Conservation (phyloP, 257 asterid species). For the Solanum etuberosum region DNA sequence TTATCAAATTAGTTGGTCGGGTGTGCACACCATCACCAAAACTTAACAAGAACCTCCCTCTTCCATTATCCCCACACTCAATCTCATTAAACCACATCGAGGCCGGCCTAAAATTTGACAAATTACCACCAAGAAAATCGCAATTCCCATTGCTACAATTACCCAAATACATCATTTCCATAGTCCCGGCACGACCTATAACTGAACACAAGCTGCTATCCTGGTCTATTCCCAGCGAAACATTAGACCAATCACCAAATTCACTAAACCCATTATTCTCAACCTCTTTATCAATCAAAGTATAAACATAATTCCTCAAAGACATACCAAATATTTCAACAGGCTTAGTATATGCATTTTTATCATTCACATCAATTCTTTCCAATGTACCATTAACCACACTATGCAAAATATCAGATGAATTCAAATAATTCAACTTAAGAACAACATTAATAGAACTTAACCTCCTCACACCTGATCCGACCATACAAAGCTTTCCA, state of each 20-base stretch:
- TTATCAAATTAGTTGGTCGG: slow-evolving; percentile 7
- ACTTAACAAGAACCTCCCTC: slow-evolving; percentile 56
- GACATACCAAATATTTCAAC: slow-evolving; percentile 46
- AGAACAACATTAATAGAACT: slow-evolving; percentile 37
- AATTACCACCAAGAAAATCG: slow-evolving; percentile 36
- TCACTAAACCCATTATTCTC: slow-evolving; percentile 27
- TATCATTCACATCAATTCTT: slow-evolving; percentile 12
- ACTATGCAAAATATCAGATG: slow-evolving; percentile 49
- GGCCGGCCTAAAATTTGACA: slow-evolving; percentile 24
- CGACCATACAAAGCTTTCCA: slow-evolving; percentile 81
- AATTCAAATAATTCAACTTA: slow-evolving; percentile 66
- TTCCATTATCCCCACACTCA: slow-evolving; percentile 49
- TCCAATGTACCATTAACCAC: slow-evolving; percentile 66
- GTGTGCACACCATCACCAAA: slow-evolving; percentile 22
- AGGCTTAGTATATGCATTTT: slow-evolving; percentile 11
- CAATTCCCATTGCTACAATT: slow-evolving; percentile 57
- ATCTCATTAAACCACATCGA: slow-evolving; percentile 34
- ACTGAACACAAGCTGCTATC: slow-evolving; percentile 23
- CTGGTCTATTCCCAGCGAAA: slow-evolving; percentile 31
- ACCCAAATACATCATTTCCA: slow-evolving; percentile 37
- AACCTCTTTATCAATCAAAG: slow-evolving; percentile 51
- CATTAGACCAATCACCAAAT: slow-evolving; percentile 30
- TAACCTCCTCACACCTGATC: slow-evolving; percentile 36
- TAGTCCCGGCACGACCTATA: slow-evolving; percentile 22
- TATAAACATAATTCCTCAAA: slow-evolving; percentile 56